Evolutionary conservation across 106 monocot genomes (phyloP), one percentile per base, ranked within the genome.

Genomic region (Alisma plantagoaquatica): DNA sequence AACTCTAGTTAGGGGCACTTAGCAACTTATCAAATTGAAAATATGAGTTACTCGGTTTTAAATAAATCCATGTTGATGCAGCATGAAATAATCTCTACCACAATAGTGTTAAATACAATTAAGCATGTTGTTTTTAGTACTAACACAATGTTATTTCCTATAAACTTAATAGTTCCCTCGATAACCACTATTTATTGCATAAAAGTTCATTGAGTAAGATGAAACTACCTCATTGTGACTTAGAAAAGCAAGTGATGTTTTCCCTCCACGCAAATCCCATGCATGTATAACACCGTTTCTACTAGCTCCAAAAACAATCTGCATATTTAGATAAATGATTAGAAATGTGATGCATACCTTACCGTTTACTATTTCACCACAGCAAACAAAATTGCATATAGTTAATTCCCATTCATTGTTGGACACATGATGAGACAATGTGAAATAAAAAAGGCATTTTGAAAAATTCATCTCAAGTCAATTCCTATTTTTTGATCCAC

Each of bases 241-340:
- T 71, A 88, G 94, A 57, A 96, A 96, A 66, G 88, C 94, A 78
- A 75, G 59, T 12, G 84, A 81, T 61, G 88, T 35, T 49, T 75
- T 66, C 38, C 88, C 94, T 56, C 88, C 94, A 58, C 94, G 88
- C 68, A 96, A 81, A 76, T 96, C 94, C 94, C 94, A 96, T 43
- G 73, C 73, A 81, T 76, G 71, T 8, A 96, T 78, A 23, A 73
- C 41, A 14, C 88, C 94, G 58, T 78, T 31, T 66, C 57, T 68
- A 44, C 75, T 80, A 58, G 88, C 94, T 26, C 80, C 94, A 69
- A 81, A 96, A 51, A 88, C 61, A 56, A 88, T 63, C 93, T 87
- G 27, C 43, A 63, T 47, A 8, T 24, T 21, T 23, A 63, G 10
- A 29, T 1, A 12, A 29, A n/a, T 44, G 2, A 15, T 17, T 33